A percentile compares a stretch with the other conserved stretches of the same genome.
These are phyloP conservation scores for Pyrenochaeta sp. DNA, from an alignment of 2,329 filamentous ascomycete species.

Conservation along the genomic window DNA sequence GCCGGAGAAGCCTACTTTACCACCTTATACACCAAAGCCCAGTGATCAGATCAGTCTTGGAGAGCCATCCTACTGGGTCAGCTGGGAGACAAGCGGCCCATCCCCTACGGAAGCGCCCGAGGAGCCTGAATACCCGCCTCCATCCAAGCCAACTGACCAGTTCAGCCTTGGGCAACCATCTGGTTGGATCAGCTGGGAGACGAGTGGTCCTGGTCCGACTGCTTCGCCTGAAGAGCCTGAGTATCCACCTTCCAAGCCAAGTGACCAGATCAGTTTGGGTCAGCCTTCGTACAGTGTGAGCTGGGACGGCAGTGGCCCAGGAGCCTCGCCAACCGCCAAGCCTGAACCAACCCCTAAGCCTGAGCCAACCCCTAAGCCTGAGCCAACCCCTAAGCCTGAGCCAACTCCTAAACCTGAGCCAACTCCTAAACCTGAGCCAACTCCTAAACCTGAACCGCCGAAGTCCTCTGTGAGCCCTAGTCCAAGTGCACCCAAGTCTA, in stretches of 20 bases:
- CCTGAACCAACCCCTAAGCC: conserved; percentile 2
- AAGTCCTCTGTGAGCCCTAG: not conserved
- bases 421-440: no score
- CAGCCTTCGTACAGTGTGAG: conserved; percentile 7
- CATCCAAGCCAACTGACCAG: conserved; percentile 14
- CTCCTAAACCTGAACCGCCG: not conserved
- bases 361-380: not conserved
- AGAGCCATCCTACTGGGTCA: conserved; percentile 14
- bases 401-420: not conserved
- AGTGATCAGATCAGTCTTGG: conserved; percentile 17
- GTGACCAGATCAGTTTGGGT: conserved; percentile 14
- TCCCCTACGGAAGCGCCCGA: conserved; percentile 10
- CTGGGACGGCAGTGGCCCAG: conserved; percentile 7
- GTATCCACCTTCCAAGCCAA: conserved; percentile 10
- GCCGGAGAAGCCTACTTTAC: not conserved
- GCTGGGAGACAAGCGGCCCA: conserved; percentile 14
- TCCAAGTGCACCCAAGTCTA: conserved; percentile 8
- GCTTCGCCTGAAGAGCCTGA: conserved; percentile 5
- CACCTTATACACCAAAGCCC: not conserved
- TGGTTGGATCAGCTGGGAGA: conserved; percentile 11
- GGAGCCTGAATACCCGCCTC: conserved; percentile 13
- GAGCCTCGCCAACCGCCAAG: not conserved
- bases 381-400: conserved; percentile 2
- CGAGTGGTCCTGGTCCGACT: conserved; percentile 3
- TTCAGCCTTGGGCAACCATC: conserved; percentile 14